Conservation (phyloP, 352 stramenopile species). For the Elongisporangium prolatum region DNA sequence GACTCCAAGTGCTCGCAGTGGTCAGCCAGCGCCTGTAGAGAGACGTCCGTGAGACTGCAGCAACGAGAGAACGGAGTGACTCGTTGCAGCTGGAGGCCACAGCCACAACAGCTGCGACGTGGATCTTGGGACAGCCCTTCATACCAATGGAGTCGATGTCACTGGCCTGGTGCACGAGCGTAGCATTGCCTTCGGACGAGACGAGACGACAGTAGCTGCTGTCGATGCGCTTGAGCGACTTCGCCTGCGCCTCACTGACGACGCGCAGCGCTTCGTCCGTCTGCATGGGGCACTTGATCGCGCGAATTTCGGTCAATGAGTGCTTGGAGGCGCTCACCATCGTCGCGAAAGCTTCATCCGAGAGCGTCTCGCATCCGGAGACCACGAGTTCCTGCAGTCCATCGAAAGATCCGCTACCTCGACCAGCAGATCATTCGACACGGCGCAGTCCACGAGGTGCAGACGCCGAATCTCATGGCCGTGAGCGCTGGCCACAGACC, state of each 20-base stretch:
- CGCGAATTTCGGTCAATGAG: constrained; percentile 35
- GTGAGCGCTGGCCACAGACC: constrained; percentile 27
- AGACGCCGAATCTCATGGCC: constrained; percentile 31
- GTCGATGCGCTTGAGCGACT: constrained; percentile 38
- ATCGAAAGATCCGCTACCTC: constrained; percentile 24
- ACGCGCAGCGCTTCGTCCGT: constrained; percentile 31
- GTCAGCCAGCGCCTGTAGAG: constrained; percentile 32
- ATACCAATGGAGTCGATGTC: constrained; percentile 37
- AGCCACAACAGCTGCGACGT: constrained; percentile 24
- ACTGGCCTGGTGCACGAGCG: constrained; percentile 19
- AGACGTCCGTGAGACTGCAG: constrained; percentile 42
- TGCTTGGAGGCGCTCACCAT: constrained; percentile 30
- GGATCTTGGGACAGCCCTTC: constrained; percentile 56
- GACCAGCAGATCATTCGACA: constrained; percentile 26
- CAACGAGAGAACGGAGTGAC: constrained; percentile 26
- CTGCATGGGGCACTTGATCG: constrained; percentile 47
- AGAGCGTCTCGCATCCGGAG: constrained; percentile 49
- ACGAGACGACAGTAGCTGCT: constrained; percentile 61
- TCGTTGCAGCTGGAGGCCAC: constrained; percentile 29
- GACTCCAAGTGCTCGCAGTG: constrained; percentile 29
- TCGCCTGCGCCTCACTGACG: constrained; percentile 18
- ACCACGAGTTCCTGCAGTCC: constrained; percentile 38
- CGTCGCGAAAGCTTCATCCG: constrained; percentile 31
- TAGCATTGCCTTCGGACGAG: constrained; percentile 27
- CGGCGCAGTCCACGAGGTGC: constrained; percentile 41